Evolutionary conservation across 768 basidiomycete genomes (phyloP).

Genomic region (Neoboletus subvelutipes): DNA sequence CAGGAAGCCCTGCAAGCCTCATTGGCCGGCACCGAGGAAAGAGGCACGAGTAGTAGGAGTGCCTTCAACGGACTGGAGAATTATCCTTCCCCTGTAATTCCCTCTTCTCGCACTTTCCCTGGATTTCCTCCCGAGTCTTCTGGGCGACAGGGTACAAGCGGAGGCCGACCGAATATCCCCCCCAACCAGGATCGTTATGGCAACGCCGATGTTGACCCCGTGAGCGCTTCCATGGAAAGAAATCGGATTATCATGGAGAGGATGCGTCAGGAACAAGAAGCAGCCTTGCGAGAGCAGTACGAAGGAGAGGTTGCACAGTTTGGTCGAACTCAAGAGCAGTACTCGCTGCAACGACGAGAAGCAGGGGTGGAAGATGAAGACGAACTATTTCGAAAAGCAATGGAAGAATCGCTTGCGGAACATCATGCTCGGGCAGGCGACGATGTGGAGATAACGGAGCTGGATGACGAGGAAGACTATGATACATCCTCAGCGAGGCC

Average conservation of each 20-base stretch:
- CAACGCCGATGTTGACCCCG: constrained; percentile 46
- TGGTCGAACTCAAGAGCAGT: constrained; percentile 12
- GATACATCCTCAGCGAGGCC: not conserved
- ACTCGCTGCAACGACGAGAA: constrained; percentile 6
- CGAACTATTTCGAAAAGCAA: constrained; percentile 49
- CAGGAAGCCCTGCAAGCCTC: constrained; percentile 89
- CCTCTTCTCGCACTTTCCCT: constrained; percentile 30
- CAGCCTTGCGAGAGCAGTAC: constrained; percentile 60
- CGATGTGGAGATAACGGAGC: constrained; percentile 19
- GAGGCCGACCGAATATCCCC: constrained; percentile 19
- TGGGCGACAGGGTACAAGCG: constrained; percentile 16
- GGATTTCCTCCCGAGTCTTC: constrained; percentile 19
- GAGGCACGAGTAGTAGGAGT: constrained; percentile 4
- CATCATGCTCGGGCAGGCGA: constrained; percentile 20
- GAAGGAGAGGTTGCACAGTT: constrained; percentile 38
- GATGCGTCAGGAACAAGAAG: constrained; percentile 66
- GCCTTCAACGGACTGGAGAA: constrained; percentile 10
- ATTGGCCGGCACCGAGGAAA: constrained; percentile 37
- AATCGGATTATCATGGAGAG: constrained; percentile 59
- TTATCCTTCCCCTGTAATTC: constrained; percentile 24
- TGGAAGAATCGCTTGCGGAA: constrained; percentile 27
- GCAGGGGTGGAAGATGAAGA: constrained; percentile 48
- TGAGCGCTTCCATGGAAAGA: constrained; percentile 66
- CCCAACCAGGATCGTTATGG: constrained; percentile 32
- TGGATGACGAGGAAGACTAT: constrained; percentile 27